Evolutionary conservation across 345 rosid species (phyloP), one percentile per base, ranked within the genome.

Genomic region (Syzygium oleosum): DNA sequence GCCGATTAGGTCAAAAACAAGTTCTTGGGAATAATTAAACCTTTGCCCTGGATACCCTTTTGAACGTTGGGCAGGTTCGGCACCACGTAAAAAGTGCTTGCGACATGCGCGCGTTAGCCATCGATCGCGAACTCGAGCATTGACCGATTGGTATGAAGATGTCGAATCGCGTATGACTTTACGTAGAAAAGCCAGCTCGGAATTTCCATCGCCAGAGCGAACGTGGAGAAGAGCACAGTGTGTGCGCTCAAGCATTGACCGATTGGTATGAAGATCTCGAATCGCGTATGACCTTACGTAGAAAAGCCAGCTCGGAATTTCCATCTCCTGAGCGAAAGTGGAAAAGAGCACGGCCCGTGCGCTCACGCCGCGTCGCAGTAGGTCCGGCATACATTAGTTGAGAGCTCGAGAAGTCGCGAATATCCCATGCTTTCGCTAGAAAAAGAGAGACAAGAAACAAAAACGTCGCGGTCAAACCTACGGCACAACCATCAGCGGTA

Each of bases 281-380:
- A 63, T 14, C 19, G 16, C 16, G 16, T 25, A 61, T n/a, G 3
- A 5, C n/a, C 29, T 12, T 59, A 3, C 0, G 7, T 59, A 27
- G 31, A 59, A 59, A 59, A 59, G 9, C 0, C 8, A 3, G 1
- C 17, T 2, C 16, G 2, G 68, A 0, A 29, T 61, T 12, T n/a
- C 19, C 41, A 13, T n/a, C 73, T 61, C 34, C 29, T 6, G 34
- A 27, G 73, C 73, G 0, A n/a, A 61, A n/a, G 17, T n/a, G 12
- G n/a, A 61, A 2, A 61, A 61, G 2, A 27, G 6, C 8, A 3
- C 29, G 5, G 2, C 29, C 0, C 5, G 5, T 1, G 5, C 31
- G 5, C 21, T 29, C 41, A 0, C 46, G 1, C 13, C 13, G 21
- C 25, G 1, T 73, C 12, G 12, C 12, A 0, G 5, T 43, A 5